phyloP scores from a whole-genome alignment of 2,329 filamentous ascomycete species.

The Aspergillus alliaceus region DNA sequence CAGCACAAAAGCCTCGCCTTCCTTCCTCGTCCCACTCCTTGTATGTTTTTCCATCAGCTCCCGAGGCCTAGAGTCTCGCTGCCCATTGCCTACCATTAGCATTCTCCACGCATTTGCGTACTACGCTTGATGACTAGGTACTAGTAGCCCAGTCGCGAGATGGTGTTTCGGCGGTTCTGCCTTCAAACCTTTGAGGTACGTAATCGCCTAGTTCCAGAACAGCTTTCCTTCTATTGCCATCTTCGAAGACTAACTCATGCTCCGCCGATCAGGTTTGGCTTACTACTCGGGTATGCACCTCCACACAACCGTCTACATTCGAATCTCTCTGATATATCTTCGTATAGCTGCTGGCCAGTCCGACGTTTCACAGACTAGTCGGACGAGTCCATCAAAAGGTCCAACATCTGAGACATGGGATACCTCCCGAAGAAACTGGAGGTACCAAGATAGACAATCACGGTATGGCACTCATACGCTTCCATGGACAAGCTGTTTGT shows the following conservation, averaged over 20 bases:
- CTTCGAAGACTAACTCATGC: constrained; percentile 14
- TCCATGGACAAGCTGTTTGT: too few relatives aligned
- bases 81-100: neutral
- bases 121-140: neutral
- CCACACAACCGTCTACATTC: neutral
- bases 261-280: constrained; percentile 34
- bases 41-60: neutral
- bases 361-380: constrained; percentile 45
- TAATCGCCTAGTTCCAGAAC: neutral
- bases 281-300: constrained; percentile 35
- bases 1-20: neutral
- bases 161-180: constrained; percentile 29
- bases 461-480: constrained; percentile 23
- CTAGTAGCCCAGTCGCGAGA: constrained; percentile 12
- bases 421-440: constrained; percentile 44
- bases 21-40: neutral
- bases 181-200: constrained; percentile 37
- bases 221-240: neutral
- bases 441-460: constrained; percentile 41
- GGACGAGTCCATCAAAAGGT: constrained; percentile 44
- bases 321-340: constrained; percentile 8
- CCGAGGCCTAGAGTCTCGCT: neutral
- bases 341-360: constrained; percentile 43
- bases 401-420: constrained; percentile 42
- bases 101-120: neutral